A percentile compares a stretch with the other conserved stretches of the same genome.
phyloP scores from a whole-genome alignment of 176 grass and related monocot species.

The Raddia guianensis region DNA sequence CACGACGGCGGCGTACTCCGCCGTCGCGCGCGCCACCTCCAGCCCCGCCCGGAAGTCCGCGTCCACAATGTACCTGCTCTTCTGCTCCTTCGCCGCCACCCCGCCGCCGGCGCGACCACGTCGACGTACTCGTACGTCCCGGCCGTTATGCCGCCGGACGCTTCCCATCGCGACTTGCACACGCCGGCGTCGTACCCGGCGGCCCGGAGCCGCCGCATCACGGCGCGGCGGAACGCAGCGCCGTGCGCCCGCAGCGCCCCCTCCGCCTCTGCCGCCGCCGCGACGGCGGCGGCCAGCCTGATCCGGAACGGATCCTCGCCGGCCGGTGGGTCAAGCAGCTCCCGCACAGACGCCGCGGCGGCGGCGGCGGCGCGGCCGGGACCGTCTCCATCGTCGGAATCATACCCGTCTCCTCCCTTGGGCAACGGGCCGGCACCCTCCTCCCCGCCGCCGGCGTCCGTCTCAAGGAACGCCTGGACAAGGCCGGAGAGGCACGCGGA shows the following conservation, averaged over 20 bases:
- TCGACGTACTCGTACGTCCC: slow-evolving; percentile 95
- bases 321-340: slow-evolving; percentile 55
- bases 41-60: slow-evolving; percentile 64
- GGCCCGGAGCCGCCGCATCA: slow-evolving; percentile 49
- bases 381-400: slow-evolving; percentile 4
- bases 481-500: slow-evolving; percentile 73
- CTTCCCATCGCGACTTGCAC: slow-evolving; percentile 77
- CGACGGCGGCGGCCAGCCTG: slow-evolving; percentile 52
- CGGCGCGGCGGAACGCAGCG: slow-evolving; percentile 54
- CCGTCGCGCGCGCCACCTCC: slow-evolving; percentile 79
- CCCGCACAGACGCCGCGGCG: slow-evolving; percentile 42
- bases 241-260: slow-evolving; percentile 39
- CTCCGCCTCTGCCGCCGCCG: slow-evolving; percentile 44
- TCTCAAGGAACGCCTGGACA: slow-evolving; percentile 82
- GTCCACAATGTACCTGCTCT: slow-evolving; percentile 90
- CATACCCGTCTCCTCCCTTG: slow-evolving; percentile 16
- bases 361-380: slow-evolving; percentile 17
- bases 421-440: neutral
- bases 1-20: slow-evolving; percentile 59
- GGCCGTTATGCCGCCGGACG: slow-evolving; percentile 47
- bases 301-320: slow-evolving; percentile 64
- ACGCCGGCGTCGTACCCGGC: slow-evolving; percentile 82
- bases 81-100: neutral
- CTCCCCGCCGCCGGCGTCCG: slow-evolving; percentile 33
- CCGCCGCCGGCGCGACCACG: slow-evolving; percentile 42